phyloP scores from a whole-genome alignment of 495 filamentous ascomycete genomes.

The Neurospora pannonica region DNA sequence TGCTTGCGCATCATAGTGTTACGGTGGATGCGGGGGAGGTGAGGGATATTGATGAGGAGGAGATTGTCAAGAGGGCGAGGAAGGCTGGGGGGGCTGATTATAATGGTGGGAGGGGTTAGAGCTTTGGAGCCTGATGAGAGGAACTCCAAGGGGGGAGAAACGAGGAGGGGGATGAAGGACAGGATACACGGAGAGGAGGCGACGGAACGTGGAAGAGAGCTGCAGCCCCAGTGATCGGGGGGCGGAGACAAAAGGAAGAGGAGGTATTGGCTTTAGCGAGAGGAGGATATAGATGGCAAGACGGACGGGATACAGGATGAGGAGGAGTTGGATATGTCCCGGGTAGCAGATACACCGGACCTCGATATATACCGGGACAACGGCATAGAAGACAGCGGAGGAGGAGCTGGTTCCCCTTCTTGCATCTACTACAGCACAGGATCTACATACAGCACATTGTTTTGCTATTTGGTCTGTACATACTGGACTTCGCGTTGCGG shows the following conservation, averaged over 20 bases:
- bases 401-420: not conserved
- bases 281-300: no score
- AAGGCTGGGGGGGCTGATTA: constrained; percentile 52
- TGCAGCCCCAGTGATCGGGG: no score
- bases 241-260: not conserved
- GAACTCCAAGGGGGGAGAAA: not conserved
- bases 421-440: not conserved
- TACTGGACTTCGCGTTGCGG: not conserved
- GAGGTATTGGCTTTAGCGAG: not conserved
- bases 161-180: not conserved
- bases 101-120: constrained; percentile 46
- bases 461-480: not conserved
- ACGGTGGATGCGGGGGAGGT: constrained; percentile 42
- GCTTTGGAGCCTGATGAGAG: no score
- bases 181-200: not conserved
- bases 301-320: no score
- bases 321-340: no score
- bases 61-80: constrained; percentile 40
- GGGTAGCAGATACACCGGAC: no score
- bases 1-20: constrained; percentile 43
- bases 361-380: not conserved
- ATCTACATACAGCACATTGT: not conserved
- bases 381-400: not conserved
- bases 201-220: no score
- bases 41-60: constrained; percentile 43